These are phyloP conservation scores for Boletus rex-veris DNA, from an alignment of 768 basidiomycete genomes.

Conservation along the genomic window DNA sequence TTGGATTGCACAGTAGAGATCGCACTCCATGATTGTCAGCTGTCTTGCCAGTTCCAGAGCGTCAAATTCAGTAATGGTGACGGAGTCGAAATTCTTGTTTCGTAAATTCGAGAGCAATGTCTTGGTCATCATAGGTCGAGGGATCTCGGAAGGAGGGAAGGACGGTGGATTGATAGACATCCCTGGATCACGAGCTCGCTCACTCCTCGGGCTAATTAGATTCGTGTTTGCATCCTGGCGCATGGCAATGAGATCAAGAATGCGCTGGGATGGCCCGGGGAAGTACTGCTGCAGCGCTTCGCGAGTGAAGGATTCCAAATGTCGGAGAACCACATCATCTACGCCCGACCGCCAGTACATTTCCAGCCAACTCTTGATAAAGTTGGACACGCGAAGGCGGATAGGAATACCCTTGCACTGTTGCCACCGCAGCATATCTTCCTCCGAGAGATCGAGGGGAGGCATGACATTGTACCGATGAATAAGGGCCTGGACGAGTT, in stretches of 20 bases:
- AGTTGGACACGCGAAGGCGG: conserved; percentile 85
- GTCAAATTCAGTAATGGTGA: conserved; percentile 88
- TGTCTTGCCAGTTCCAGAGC: conserved; percentile 89
- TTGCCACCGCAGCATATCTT: conserved; percentile 73
- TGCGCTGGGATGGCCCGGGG: conserved; percentile 66
- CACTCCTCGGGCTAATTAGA: conserved; percentile 54
- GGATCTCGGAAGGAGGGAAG: conserved; percentile 59
- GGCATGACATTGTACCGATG: conserved; percentile 79
- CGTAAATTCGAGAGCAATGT: conserved; percentile 64
- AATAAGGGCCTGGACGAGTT: conserved; percentile 75
- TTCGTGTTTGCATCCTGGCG: conserved; percentile 48
- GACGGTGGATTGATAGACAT: conserved; percentile 67
- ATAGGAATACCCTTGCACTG: conserved; percentile 87
- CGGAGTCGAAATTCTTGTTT: conserved; percentile 56
- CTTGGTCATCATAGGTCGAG: conserved; percentile 85
- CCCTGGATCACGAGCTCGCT: conserved; percentile 69
- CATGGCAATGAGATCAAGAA: conserved; percentile 61
- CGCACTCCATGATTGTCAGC: conserved; percentile 90
- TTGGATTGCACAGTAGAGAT: conserved; percentile 79
- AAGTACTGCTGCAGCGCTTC: conserved; percentile 62
- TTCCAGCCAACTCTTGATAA: conserved; percentile 94
- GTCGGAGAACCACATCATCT: conserved; percentile 63
- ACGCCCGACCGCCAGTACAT: conserved; percentile 77
- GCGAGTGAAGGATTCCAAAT: conserved; percentile 56
- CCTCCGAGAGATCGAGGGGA: conserved; percentile 51